A percentile compares a stretch with the other conserved stretches of the same genome.
Evolutionary conservation across 2,329 filamentous ascomycete genomes (phyloP).

Genomic region (Nothophoma quercina): DNA sequence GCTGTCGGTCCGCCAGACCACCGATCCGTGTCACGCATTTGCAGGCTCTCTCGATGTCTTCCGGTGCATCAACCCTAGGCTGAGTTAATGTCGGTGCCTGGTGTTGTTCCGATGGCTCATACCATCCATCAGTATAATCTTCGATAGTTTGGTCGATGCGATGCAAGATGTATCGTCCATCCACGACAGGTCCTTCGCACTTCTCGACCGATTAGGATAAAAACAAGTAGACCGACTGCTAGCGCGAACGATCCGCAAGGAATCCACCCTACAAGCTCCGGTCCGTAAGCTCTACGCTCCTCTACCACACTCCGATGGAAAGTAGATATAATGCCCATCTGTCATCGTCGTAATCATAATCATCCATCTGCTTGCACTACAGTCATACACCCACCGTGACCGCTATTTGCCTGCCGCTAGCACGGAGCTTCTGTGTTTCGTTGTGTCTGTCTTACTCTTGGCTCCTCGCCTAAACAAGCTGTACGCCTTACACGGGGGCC

Average conservation of each 20-base stretch:
- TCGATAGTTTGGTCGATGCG: background rate
- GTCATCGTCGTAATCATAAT: background rate
- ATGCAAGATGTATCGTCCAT: background rate
- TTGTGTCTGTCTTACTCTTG: conserved; percentile 13
- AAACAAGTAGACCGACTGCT: background rate
- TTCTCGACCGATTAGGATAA: conserved; percentile 4
- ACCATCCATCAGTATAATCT: no score
- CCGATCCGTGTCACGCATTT: background rate
- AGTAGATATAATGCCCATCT: background rate
- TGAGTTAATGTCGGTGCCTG: no score
- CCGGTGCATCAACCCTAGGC: no score
- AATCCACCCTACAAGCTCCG: background rate
- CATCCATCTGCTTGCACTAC: background rate
- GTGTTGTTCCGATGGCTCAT: no score
- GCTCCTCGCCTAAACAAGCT: conserved; percentile 3
- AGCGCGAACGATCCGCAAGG: conserved; percentile 1
- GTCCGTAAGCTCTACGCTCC: background rate
- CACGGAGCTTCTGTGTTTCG: background rate
- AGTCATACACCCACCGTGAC: background rate
- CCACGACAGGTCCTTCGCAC: conserved; percentile 2
- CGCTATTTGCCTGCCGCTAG: background rate
- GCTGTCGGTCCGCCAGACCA: background rate
- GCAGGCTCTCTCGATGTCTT: no score
- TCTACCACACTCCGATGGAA: background rate
- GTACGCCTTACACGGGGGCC: background rate